These are phyloP conservation scores for Russula compacta DNA, from an alignment of 768 basidiomycete genomes.

Conservation along the genomic window DNA sequence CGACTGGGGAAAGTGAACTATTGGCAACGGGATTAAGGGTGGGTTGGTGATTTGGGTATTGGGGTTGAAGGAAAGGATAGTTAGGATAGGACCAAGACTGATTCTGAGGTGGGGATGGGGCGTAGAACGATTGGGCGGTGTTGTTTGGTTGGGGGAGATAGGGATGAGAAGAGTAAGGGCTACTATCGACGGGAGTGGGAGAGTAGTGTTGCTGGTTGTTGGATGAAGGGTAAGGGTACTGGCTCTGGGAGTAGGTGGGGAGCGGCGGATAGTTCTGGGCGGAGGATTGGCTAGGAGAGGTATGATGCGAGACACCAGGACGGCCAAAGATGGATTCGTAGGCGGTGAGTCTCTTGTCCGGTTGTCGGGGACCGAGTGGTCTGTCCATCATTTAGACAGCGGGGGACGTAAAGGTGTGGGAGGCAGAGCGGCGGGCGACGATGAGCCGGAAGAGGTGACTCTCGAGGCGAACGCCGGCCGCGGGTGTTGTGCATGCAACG, in stretches of 20 bases:
- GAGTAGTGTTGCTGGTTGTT: constrained; percentile 29
- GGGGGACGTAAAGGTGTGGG: neutral
- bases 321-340: constrained; percentile 87
- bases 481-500: neutral
- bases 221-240: constrained; percentile 29
- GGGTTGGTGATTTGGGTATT: constrained; percentile 29
- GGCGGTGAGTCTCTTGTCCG: constrained; percentile 69
- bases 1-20: constrained; percentile 38
- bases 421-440: neutral
- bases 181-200: constrained; percentile 33
- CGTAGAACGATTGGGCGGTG: constrained; percentile 36
- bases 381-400: constrained; percentile 35
- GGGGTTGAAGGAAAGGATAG: constrained; percentile 28
- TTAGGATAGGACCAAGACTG: constrained; percentile 21
- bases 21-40: constrained; percentile 39
- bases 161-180: constrained; percentile 30
- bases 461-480: neutral
- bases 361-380: constrained; percentile 49
- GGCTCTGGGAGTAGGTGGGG: constrained; percentile 21
- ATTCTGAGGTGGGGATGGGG: constrained; percentile 23
- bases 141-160: constrained; percentile 20
- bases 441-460: neutral
- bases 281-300: constrained; percentile 19
- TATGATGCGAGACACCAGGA: constrained; percentile 50
- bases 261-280: constrained; percentile 18